Conservation (phyloP, 2,329 filamentous ascomycete species). For the Fusarium albosuccineum region DNA sequence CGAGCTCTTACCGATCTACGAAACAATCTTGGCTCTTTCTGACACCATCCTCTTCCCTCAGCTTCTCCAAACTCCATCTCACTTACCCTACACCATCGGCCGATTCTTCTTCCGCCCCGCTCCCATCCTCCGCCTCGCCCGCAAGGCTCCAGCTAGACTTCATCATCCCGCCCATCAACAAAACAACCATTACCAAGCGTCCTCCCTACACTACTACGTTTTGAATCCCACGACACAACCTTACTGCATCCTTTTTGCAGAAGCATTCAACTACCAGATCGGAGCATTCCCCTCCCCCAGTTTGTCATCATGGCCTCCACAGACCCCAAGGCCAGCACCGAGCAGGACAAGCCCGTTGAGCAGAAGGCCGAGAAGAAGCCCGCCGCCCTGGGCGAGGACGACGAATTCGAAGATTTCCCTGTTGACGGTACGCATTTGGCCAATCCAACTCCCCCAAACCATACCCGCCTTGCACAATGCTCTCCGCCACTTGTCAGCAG, state of each 20-base stretch:
- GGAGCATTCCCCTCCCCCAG: no score
- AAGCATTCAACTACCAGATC: background rate
- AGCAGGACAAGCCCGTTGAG: constrained; percentile 43
- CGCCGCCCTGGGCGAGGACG: constrained; percentile 89
- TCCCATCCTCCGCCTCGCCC: constrained; percentile 19
- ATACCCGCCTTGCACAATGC: background rate
- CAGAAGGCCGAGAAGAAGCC: constrained; percentile 52
- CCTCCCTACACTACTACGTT: background rate
- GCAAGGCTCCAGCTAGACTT: constrained; percentile 40
- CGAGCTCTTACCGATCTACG: no score
- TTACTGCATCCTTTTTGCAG: background rate
- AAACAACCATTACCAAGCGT: constrained; percentile 2
- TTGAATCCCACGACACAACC: background rate
- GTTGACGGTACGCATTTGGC: constrained; percentile 78
- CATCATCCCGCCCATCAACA: constrained; percentile 27
- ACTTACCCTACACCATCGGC: constrained; percentile 19
- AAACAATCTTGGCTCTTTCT: background rate
- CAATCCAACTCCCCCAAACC: fast-evolving
- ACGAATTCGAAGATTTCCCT: constrained; percentile 99
- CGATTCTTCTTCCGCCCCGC: constrained; percentile 34
- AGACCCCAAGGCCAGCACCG: constrained; percentile 43
- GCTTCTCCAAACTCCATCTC: background rate
- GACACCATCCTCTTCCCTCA: background rate
- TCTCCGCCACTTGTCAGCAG: no score
- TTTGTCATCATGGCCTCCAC: constrained; percentile 39